Evolutionary conservation across 1,284 basidiomycete species (phyloP).

Genomic region (Fomitopsis pinicola): DNA sequence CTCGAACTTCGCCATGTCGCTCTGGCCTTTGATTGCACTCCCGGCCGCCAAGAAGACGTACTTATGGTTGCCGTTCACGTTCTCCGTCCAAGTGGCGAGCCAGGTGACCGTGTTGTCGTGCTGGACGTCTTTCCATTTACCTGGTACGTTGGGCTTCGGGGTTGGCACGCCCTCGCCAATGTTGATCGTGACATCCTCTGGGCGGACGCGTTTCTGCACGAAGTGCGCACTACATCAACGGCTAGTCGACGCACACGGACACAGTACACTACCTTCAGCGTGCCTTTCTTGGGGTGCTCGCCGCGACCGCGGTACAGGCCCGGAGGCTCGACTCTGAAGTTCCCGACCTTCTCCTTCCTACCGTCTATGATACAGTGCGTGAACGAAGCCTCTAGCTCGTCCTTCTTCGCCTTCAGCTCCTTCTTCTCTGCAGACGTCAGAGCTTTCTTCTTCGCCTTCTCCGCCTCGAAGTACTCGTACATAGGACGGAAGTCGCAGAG

Average conservation of each 20-base stretch:
- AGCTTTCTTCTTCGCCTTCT: slow-evolving; percentile 91
- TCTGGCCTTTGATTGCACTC: slow-evolving; percentile 93
- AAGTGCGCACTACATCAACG: not conserved
- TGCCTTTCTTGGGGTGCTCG: slow-evolving; percentile 97
- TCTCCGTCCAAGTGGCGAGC: slow-evolving; percentile 97
- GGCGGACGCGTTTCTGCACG: slow-evolving; percentile 73
- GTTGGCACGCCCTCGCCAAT: slow-evolving; percentile 73
- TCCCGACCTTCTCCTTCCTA: slow-evolving; percentile 96
- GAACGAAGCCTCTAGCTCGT: slow-evolving; percentile 83
- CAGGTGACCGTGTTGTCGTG: slow-evolving; percentile 96
- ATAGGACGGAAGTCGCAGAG: slow-evolving; percentile 95
- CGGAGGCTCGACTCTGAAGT: slow-evolving; percentile 98
- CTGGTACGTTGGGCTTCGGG: slow-evolving; percentile 84
- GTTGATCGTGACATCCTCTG: slow-evolving; percentile 94
- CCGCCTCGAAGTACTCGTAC: slow-evolving; percentile 89
- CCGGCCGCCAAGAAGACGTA: slow-evolving; percentile 96
- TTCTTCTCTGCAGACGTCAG: slow-evolving; percentile 88
- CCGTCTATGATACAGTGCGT: slow-evolving; percentile 88
- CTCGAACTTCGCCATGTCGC: slow-evolving; percentile 94
- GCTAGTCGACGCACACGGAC: slow-evolving; percentile 1
- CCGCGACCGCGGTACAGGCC: slow-evolving; percentile 97
- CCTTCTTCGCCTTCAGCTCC: slow-evolving; percentile 80
- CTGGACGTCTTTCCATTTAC: slow-evolving; percentile 81
- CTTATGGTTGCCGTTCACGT: slow-evolving; percentile 88
- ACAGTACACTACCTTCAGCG: slow-evolving; percentile 71